Conservation (phyloP, 768 basidiomycete species). For the Termitomyces sp. region DNA sequence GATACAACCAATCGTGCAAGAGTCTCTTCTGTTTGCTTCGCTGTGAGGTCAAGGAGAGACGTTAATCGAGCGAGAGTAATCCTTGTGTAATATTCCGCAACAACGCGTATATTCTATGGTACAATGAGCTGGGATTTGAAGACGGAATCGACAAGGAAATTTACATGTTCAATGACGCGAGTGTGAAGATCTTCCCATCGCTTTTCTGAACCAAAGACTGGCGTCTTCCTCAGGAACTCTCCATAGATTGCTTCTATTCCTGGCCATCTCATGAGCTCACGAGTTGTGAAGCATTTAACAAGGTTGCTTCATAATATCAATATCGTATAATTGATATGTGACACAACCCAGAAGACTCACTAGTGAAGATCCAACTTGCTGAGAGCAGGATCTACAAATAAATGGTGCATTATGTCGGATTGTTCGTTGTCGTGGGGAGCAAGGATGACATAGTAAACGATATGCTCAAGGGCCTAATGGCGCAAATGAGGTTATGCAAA, state of each 20-base stretch:
- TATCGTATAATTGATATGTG: slow-evolving; percentile 7
- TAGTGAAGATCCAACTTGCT: slow-evolving; percentile 79
- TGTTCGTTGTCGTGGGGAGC: slow-evolving; percentile 97
- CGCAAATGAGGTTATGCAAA: slow-evolving; percentile 8
- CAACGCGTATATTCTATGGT: slow-evolving; percentile 87
- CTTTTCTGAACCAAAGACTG: slow-evolving; percentile 73
- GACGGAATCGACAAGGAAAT: slow-evolving; percentile 21
- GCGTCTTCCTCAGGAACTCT: slow-evolving; percentile 70
- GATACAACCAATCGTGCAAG: slow-evolving; percentile 88
- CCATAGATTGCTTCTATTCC: slow-evolving; percentile 89
- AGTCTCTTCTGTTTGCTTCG: slow-evolving; percentile 80
- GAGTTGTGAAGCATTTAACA: slow-evolving; percentile 89
- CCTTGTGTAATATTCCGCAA: slow-evolving; percentile 91
- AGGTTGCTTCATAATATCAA: slow-evolving; percentile 59
- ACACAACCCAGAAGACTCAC: slow-evolving; percentile 37
- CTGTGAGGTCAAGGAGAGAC: slow-evolving; percentile 79
- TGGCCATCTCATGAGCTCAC: slow-evolving; percentile 96
- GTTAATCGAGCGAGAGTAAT: slow-evolving; percentile 83
- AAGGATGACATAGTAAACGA: slow-evolving; percentile 90
- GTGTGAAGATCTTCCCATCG: slow-evolving; percentile 95
- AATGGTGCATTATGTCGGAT: slow-evolving; percentile 90
- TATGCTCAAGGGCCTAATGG: slow-evolving; percentile 82
- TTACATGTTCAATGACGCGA: slow-evolving; percentile 93
- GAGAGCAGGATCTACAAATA: slow-evolving; percentile 74
- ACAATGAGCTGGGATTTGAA: slow-evolving; percentile 1